phyloP scores from a whole-genome alignment of 2,329 filamentous ascomycete genomes.

The Exophiala mesophila region DNA sequence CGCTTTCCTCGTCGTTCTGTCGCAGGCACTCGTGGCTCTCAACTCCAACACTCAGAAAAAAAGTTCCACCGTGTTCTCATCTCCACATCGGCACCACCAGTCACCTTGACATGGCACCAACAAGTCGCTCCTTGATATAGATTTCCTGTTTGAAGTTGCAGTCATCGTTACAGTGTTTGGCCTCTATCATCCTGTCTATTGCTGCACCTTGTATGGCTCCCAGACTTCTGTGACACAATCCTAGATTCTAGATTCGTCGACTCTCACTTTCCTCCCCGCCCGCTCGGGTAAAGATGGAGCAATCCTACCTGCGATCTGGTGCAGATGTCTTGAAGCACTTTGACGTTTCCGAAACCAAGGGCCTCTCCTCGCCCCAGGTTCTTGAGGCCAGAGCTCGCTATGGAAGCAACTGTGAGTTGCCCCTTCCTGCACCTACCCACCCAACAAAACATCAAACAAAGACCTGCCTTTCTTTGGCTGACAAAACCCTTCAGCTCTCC shows the following conservation, averaged over 20 bases:
- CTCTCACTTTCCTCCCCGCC: background rate
- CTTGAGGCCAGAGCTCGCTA: constrained; percentile 42
- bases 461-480: no score
- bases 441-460: constrained; percentile 10
- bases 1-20: constrained; percentile 1
- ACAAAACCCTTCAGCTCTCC: constrained; percentile 54
- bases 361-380: constrained; percentile 49
- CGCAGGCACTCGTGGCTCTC: no score
- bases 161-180: no score
- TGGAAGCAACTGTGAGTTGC: constrained; percentile 51
- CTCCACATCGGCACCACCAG: constrained; percentile 2
- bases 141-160: constrained; percentile 7
- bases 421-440: background rate
- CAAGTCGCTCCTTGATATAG: constrained; percentile 2
- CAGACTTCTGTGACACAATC: constrained; percentile 1
- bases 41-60: constrained; percentile 1
- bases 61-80: constrained; percentile 3
- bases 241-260: constrained; percentile 4
- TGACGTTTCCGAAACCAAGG: constrained; percentile 46
- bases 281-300: constrained; percentile 43
- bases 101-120: background rate
- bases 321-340: constrained; percentile 50
- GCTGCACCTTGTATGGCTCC: background rate
- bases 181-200: no score
- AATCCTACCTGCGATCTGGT: constrained; percentile 47